Base-by-base conservation (phyloP, 805 yeast genomes). In the Schwanniomyces pseudopolymorphus region DNA sequence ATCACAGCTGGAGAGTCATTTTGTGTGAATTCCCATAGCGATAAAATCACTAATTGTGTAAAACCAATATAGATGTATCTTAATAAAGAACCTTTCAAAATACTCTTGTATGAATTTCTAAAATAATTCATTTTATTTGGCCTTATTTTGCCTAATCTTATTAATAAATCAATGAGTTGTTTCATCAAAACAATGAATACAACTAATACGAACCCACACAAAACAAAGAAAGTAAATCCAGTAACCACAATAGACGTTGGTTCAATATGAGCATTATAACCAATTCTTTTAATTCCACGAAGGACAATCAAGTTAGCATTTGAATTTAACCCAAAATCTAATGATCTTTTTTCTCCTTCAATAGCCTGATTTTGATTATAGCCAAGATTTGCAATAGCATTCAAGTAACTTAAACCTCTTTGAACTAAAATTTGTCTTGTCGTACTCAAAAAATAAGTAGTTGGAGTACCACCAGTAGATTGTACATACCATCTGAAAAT, bases 1-100 rank as follows among this genome's bases (percentile, higher is more conserved):
- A 91, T 81, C 25, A 91, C 89, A 0, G 96, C 97, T 1, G 95
- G 86, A 0, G 97, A 89, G 59, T 91, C 97, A 43, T 78, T 70
- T 57, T 77, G 77, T 6, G 85, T 80, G 64, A 89, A 90, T 70
- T 91, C 96, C 94, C 95, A 91, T 45, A 90, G 73, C 9, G 96
- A 83, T 47, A 91, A 75, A 43, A 90, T 80, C 14, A 83, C 74
- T 47, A 91, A 67, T 64, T 90, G 96, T 2, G 95, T 83, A 65
- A 88, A 89, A 0, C 96, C 97, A 60, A 91, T 88, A 57, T 80
- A 85, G 46, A 89, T 77, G 58, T 89, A 86, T 63, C 95, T 79
- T 53, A 88, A 77, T 44, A 91, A 54, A 2, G 94, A 75, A 40
- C 97, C 97, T 63, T 88, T 90, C 53, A 89, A 65, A 43, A 88